phyloP scores from a whole-genome alignment of 768 basidiomycete genomes.

The Tricholoma saponaceum region DNA sequence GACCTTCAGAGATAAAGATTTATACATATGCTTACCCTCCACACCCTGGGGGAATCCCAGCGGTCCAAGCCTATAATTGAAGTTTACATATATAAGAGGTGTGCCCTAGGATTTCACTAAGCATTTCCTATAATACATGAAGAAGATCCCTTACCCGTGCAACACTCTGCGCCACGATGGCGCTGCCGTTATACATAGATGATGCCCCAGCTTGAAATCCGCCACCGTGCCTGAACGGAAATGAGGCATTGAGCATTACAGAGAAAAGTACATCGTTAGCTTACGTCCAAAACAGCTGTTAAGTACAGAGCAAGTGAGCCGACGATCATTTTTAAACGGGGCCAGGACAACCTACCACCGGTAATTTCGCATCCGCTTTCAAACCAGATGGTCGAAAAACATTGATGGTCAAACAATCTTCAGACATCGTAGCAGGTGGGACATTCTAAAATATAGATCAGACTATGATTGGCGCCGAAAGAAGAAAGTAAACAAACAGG shows the following conservation, averaged over 20 bases:
- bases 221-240: slow-evolving; percentile 17
- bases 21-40: slow-evolving; percentile 15
- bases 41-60: slow-evolving; percentile 41
- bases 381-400: slow-evolving; percentile 46
- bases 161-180: slow-evolving; percentile 22
- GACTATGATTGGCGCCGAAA: not conserved
- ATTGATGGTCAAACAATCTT: slow-evolving; percentile 61
- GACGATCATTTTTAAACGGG: not conserved
- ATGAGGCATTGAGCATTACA: slow-evolving; percentile 26
- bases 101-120: slow-evolving; percentile 20
- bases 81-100: slow-evolving; percentile 43
- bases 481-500: slow-evolving; percentile 21
- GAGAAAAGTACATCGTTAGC: not conserved
- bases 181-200: slow-evolving; percentile 20
- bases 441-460: slow-evolving; percentile 20
- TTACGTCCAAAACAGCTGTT: slow-evolving; percentile 37
- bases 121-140: not conserved
- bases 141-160: slow-evolving; percentile 14
- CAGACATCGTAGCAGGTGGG: slow-evolving; percentile 38
- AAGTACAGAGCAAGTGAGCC: not conserved
- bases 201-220: slow-evolving; percentile 19
- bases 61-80: slow-evolving; percentile 49
- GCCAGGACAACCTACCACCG: slow-evolving; percentile 28
- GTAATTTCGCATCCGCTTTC: slow-evolving; percentile 24
- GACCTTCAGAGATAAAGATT: not conserved